Evolutionary conservation across 768 basidiomycete species (phyloP).

Genomic region (Pisolithus marmoratus): DNA sequence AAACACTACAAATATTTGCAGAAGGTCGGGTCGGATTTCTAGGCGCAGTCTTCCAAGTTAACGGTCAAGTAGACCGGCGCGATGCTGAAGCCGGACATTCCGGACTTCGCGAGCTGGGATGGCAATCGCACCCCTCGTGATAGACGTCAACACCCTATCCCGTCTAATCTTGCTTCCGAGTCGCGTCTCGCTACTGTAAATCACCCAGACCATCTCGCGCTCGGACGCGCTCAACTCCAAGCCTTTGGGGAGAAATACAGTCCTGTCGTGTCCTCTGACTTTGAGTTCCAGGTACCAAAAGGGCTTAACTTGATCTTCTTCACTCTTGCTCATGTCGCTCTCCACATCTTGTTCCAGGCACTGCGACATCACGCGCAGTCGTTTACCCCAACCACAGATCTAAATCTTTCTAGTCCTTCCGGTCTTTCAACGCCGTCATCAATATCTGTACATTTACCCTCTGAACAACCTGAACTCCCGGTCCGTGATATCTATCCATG

Average conservation of each 20-base stretch:
- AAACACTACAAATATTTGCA: not conserved
- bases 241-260: conserved; percentile 5
- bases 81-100: conserved; percentile 12
- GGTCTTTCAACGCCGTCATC: conserved; percentile 9
- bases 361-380: conserved; percentile 10
- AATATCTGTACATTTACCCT: conserved; percentile 1
- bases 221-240: not conserved
- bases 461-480: conserved; percentile 5
- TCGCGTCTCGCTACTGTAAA: conserved; percentile 3
- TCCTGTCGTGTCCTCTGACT: conserved; percentile 1
- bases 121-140: conserved; percentile 5
- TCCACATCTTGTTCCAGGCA: not conserved
- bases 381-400: not conserved
- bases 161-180: conserved; percentile 7
- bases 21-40: not conserved
- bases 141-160: not conserved
- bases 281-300: conserved; percentile 10
- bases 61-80: not conserved
- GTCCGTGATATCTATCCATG: conserved; percentile 6
- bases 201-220: not conserved
- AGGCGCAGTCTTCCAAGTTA: not conserved
- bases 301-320: not conserved
- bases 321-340: conserved; percentile 3
- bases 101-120: conserved; percentile 16
- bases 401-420: not conserved